Conservation (phyloP, 139 green algal species). For the Chlorella sp. region DNA sequence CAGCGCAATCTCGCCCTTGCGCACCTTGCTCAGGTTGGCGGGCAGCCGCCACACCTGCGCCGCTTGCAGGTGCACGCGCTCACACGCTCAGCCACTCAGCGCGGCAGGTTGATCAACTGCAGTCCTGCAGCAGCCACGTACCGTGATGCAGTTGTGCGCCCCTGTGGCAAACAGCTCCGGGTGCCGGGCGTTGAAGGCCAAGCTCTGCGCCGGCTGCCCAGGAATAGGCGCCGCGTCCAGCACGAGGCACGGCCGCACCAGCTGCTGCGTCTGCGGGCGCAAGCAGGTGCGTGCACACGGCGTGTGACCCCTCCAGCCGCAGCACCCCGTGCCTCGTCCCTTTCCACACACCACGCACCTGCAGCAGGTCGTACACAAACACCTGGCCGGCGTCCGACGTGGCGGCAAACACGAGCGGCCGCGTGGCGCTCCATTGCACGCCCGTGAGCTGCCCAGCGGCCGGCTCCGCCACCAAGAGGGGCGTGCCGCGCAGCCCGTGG, state of each 20-base stretch:
- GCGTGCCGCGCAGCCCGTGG: slow-evolving; percentile 29
- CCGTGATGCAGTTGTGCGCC: slow-evolving; percentile 19
- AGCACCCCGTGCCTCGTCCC: not conserved
- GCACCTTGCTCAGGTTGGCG: slow-evolving; percentile 1
- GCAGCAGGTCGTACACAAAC: slow-evolving; percentile 62
- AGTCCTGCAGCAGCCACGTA: not conserved
- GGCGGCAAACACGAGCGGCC: slow-evolving; percentile 55
- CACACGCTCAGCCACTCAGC: not conserved
- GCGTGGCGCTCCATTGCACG: slow-evolving; percentile 44
- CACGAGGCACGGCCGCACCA: slow-evolving; percentile 13
- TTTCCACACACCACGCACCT: too few species aligned
- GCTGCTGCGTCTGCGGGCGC: slow-evolving; percentile 1
- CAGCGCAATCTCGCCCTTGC: slow-evolving; percentile 22
- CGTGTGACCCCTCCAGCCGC: too few species aligned
- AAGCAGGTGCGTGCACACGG: not conserved
- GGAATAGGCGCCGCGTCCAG: slow-evolving; percentile 14
- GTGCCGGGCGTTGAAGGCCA: slow-evolving; percentile 44
- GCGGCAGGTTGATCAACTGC: not conserved
- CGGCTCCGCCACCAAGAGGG: slow-evolving; percentile 44
- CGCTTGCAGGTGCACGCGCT: not conserved
- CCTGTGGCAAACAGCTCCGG: slow-evolving; percentile 42
- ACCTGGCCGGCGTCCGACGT: slow-evolving; percentile 47
- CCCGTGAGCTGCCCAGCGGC: slow-evolving; percentile 28
- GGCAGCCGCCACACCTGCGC: slow-evolving; percentile 38
- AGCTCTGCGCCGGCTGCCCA: slow-evolving; percentile 29